phyloP scores from a whole-genome alignment of 129 eudicot species.

The Heracleum sosnowskyi region DNA sequence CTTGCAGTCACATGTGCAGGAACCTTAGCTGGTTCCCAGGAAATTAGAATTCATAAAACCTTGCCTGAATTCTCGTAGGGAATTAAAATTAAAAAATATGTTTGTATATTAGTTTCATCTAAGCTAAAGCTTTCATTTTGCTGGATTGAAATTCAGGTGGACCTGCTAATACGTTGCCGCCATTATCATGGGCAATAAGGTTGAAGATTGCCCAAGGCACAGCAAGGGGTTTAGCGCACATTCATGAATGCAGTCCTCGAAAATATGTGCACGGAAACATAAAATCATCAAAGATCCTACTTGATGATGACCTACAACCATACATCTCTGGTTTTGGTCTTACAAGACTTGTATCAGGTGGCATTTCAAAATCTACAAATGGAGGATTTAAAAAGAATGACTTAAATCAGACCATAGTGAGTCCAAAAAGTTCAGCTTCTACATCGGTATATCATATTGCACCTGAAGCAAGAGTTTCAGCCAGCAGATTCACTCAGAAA shows the following conservation, averaged over 20 bases:
- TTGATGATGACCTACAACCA: conserved; percentile 70
- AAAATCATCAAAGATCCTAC: conserved; percentile 84
- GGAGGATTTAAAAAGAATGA: conserved; percentile 35
- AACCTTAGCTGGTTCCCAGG: not conserved
- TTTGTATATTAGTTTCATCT: not conserved
- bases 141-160: conserved; percentile 39
- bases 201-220: conserved; percentile 69
- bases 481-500: conserved; percentile 49
- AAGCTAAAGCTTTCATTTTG: not conserved
- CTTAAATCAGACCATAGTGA: conserved; percentile 23
- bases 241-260: conserved; percentile 85
- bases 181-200: conserved; percentile 76
- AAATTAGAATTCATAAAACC: not conserved
- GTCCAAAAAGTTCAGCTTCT: conserved; percentile 34
- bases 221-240: conserved; percentile 72
- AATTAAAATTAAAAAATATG: not conserved
- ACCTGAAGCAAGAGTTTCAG: conserved; percentile 59
- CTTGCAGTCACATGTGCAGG: not conserved
- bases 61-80: not conserved
- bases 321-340: conserved; percentile 85
- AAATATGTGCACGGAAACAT: conserved; percentile 84
- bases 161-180: conserved; percentile 51
- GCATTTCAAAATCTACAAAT: conserved; percentile 30
- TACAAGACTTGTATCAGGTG: conserved; percentile 38
- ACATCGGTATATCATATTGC: conserved; percentile 42